These are phyloP conservation scores for Allantophomopsis cytisporea DNA, from an alignment of 2,329 filamentous ascomycete genomes.

Conservation along the genomic window DNA sequence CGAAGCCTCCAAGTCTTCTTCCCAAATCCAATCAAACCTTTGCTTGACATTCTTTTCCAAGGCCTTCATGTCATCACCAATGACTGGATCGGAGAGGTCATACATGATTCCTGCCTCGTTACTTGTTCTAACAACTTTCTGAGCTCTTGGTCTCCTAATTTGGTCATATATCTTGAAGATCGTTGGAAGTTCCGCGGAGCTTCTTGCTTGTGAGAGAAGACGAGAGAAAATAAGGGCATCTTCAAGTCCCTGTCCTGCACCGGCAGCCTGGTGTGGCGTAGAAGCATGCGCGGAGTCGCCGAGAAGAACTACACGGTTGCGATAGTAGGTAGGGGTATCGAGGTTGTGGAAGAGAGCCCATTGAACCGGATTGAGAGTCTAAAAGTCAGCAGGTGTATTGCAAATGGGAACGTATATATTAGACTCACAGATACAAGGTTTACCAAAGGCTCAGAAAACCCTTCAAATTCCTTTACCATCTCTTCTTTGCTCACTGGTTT, in stretches of 20 bases:
- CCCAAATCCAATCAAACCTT: constrained; percentile 19
- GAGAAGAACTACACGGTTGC: constrained; percentile 29
- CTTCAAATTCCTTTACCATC: constrained; percentile 16
- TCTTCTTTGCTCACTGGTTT: constrained; percentile 8
- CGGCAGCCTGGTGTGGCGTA: constrained; percentile 42
- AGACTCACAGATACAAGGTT: constrained; percentile 12
- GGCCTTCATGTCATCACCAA: constrained; percentile 19
- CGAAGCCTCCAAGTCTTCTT: constrained; percentile 1
- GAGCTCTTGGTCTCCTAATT: constrained; percentile 20
- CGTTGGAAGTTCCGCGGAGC: constrained; percentile 17
- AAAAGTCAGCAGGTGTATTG: constrained; percentile 6
- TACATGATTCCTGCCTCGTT: constrained; percentile 16
- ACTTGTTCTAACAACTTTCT: constrained; percentile 5
- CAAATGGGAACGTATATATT: not conserved
- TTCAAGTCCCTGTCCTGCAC: constrained; percentile 40
- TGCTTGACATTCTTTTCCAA: constrained; percentile 16
- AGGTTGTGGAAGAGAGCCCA: constrained; percentile 31
- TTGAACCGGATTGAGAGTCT: no score
- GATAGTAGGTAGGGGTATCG: constrained; percentile 22
- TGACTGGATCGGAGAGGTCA: constrained; percentile 22
- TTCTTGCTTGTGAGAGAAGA: constrained; percentile 25
- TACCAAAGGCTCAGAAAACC: constrained; percentile 16
- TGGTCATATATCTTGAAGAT: constrained; percentile 33
- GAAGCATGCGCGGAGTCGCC: constrained; percentile 50
- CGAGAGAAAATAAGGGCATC: constrained; percentile 27